Base-by-base conservation (phyloP, 441 rosid species). In the Gossypium laxum region DNA sequence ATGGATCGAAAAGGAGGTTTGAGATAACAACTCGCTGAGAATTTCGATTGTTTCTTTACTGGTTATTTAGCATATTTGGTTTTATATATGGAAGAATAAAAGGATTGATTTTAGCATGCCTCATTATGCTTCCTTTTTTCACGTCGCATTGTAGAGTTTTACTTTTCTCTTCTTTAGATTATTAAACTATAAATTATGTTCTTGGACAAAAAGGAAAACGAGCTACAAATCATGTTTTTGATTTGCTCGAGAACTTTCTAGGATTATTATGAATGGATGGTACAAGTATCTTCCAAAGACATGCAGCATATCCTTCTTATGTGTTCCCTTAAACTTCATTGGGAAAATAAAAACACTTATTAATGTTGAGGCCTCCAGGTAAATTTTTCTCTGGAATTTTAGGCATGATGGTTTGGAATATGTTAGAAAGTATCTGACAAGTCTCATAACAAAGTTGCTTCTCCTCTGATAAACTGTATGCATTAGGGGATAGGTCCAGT, bases 1-100 rank as follows among this genome's bases (percentile, higher is more conserved):
- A 52, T 93, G 97, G 98, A 93, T 93, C 71, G 98, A 91, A 79
- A 93, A 81, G 72, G 97, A 91, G 96, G 98, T 85, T 79, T 68
- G 74, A 43, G 72, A 38, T 43, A 21, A 76, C 55, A 10, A 41
- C 60, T 14, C 54, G 55, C 38, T 75, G 15, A 12, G 62, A 19
- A 41, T 70, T 22, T 70, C 0, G 18, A 66, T 66, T n/a, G 41
- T 22, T 66, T 3, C 41, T 26, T 66, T 65, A 5, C 34, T 22
- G 21, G 22, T 66, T 47, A 66, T 47, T 2, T 66, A 66, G 21
- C 57, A 47, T 47, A 30, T 48, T 45, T 47, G n/a, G 22, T 66
- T 47, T 47, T 0, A 43, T 45, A 63, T 43, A 12, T 43, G 5
- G 10, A 64, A 64, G 34, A 24, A 64, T 64, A 11, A 12, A 43